Evolutionary conservation across 352 stramenopile genomes (phyloP), one percentile per base, ranked within the genome.

Genomic region (Phytophthora cactorum): DNA sequence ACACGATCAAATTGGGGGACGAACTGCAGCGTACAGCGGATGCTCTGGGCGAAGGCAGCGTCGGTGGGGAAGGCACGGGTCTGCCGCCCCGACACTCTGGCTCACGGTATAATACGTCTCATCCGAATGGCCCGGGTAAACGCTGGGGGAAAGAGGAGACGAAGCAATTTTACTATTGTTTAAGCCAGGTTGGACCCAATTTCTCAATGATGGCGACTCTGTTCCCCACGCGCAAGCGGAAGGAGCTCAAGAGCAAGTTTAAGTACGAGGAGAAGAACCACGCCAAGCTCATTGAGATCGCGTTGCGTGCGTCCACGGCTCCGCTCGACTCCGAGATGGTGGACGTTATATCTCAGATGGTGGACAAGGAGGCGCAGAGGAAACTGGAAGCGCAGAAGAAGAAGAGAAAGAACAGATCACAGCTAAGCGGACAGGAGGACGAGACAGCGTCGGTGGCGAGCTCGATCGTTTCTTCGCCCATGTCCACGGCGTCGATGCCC

Each of bases 161-260:
- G 1, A 94, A 93, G 70, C 86, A 96, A 56, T 96, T 96, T 57
- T 96, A 93, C 64, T 96, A 96, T 62, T 92, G 84, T 36, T 63
- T 96, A 14, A 96, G 86, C 52, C 88, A 96, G 63, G 84, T 94
- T 4, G 88, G 88, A 10, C 79, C 83, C 2, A 92, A 94, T 74
- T 96, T 96, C 45, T 93, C 86, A 5, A 90, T 96, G 76, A 94
- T 96, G 86, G 84, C 84, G 45, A 92, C 88, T 22, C 65, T 96
- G 5, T 96, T 96, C 58, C 86, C 88, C 22, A 86, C 78, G n/a
- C 76, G 88, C 17, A 92, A 89, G 66, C 88, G 86, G 15, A 87
- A 89, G 63, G 88, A 96, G 50, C 73, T 96, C 15, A 96, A 96
- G 74, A 86, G 79, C 67, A 96, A 96, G 56, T 96, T 96, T 66